phyloP scores from a whole-genome alignment of 2,329 filamentous ascomycete species.

The Colletotrichum endophyticum region DNA sequence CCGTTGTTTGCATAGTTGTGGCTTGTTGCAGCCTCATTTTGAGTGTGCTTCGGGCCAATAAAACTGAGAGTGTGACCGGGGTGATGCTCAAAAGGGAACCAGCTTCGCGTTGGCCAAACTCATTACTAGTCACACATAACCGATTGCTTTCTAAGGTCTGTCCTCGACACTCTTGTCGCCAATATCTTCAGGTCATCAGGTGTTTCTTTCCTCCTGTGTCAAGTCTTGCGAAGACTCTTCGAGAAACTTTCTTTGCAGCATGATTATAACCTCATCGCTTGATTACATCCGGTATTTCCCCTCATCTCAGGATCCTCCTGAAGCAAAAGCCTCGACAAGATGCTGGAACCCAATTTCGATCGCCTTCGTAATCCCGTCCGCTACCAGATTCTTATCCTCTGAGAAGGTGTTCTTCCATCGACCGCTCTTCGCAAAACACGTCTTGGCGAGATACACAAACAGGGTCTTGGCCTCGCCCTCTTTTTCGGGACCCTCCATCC shows the following conservation, averaged over 20 bases:
- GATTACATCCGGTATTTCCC: neutral
- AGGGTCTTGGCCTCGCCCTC: slow-evolving; percentile 13
- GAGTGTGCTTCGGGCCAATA: neutral
- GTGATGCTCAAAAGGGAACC: neutral
- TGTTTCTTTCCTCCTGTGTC: neutral
- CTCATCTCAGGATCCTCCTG: neutral
- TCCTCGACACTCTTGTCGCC: neutral
- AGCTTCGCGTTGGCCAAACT: neutral
- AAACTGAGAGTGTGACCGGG: neutral
- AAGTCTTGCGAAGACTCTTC: rapidly evolving
- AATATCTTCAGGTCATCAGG: neutral
- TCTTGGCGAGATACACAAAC: slow-evolving; percentile 21
- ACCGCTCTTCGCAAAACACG: slow-evolving; percentile 24
- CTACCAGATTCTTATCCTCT: slow-evolving; percentile 18
- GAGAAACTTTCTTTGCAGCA: neutral
- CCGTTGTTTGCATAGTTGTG: neutral
- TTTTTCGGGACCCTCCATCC: slow-evolving; percentile 19
- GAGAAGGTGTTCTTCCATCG: slow-evolving; percentile 26
- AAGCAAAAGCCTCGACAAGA: slow-evolving; percentile 20
- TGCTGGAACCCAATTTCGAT: slow-evolving; percentile 25
- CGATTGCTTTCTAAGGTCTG: neutral
- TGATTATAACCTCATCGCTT: neutral
- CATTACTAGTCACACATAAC: neutral
- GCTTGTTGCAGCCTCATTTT: neutral
- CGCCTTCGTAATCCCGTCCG: slow-evolving; percentile 23